Evolutionary conservation across 2,329 filamentous ascomycete species (phyloP).

Genomic region (Tolypocladium album): DNA sequence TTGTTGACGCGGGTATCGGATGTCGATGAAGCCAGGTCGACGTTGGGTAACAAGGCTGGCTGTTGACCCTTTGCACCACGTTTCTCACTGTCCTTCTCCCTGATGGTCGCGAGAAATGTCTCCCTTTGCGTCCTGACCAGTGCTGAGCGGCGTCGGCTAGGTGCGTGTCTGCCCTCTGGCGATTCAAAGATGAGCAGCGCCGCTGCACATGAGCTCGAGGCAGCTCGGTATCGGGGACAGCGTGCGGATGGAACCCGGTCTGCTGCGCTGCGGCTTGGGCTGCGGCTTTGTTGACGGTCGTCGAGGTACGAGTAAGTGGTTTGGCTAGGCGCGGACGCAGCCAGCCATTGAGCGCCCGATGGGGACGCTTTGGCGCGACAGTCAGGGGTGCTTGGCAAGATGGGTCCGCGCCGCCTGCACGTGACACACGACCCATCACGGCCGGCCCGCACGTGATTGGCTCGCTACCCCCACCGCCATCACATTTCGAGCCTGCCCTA

Average conservation of each 20-base stretch:
- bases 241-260: conserved; percentile 12
- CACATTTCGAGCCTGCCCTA: conserved; percentile 27
- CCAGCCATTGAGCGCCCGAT: neutral
- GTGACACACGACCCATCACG: conserved; percentile 9
- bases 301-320: neutral
- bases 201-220: conserved; percentile 9
- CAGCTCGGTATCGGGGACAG: conserved; percentile 5
- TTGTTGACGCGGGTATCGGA: neutral
- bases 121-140: neutral
- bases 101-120: neutral
- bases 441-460: conserved; percentile 19
- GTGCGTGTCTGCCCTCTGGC: neutral
- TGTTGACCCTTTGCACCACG: conserved; percentile 2
- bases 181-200: conserved; percentile 6
- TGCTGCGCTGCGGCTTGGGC: neutral
- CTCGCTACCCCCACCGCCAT: conserved; percentile 21
- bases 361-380: neutral
- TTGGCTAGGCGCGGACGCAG: conserved; percentile 2
- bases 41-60: neutral
- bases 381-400: conserved; percentile 3
- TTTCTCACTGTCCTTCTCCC: conserved; percentile 8
- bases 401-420: conserved; percentile 9
- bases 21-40: neutral
- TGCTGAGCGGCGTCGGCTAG: neutral
- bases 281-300: neutral